These are phyloP conservation scores for Diaporthe citriasiana DNA, from an alignment of 2,329 filamentous ascomycete species.

Conservation along the genomic window DNA sequence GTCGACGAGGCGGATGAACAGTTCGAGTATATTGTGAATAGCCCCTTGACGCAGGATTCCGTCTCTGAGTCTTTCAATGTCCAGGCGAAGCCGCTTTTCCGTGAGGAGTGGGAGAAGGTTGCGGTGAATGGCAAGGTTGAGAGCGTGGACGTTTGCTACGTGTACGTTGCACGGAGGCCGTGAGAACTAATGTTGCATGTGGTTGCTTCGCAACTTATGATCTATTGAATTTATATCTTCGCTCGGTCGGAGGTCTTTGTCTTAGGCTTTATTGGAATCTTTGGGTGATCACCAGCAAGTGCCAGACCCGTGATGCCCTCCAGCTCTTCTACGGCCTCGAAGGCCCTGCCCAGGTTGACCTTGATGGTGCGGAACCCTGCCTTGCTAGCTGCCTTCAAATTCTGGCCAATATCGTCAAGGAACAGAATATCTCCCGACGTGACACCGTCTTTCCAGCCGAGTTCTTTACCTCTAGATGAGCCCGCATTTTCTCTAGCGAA, in stretches of 20 bases:
- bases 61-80: slow-evolving; percentile 45
- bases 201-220: background rate
- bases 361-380: slow-evolving; percentile 87
- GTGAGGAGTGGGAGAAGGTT: slow-evolving; percentile 49
- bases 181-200: background rate
- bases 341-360: slow-evolving; percentile 82
- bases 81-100: slow-evolving; percentile 48
- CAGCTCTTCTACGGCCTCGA: slow-evolving; percentile 85
- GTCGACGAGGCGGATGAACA: slow-evolving; percentile 49
- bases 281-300: slow-evolving; percentile 69
- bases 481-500: slow-evolving; percentile 68
- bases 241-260: slow-evolving; percentile 51
- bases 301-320: slow-evolving; percentile 80
- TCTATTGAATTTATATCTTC: slow-evolving; percentile 56
- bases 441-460: slow-evolving; percentile 67
- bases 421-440: slow-evolving; percentile 81
- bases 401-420: slow-evolving; percentile 94
- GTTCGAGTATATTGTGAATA: slow-evolving; percentile 48
- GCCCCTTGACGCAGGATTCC: slow-evolving; percentile 44
- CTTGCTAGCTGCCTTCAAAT: slow-evolving; percentile 83
- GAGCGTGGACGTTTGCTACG: slow-evolving; percentile 49
- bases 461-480: slow-evolving; percentile 54
- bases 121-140: slow-evolving; percentile 51
- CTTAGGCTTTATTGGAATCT: slow-evolving; percentile 60
- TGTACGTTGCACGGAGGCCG: slow-evolving; percentile 49